Evolutionary conservation across 2,329 filamentous ascomycete species (phyloP).

Genomic region (Tolypocladium nubicola): DNA sequence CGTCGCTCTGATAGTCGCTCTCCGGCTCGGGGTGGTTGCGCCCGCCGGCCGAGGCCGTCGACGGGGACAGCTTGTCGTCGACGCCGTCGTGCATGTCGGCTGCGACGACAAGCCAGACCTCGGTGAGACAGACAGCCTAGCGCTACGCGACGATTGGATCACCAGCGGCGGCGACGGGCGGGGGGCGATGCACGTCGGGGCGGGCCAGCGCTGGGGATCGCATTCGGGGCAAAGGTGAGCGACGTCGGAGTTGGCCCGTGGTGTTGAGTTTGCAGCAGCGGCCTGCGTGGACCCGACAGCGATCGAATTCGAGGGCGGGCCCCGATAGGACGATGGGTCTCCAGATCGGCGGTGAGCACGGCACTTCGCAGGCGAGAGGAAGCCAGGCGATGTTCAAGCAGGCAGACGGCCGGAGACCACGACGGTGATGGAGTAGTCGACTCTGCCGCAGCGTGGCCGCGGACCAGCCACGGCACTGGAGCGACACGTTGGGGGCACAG

Average conservation of each 20-base stretch:
- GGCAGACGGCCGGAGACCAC: background rate
- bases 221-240: slow-evolving; percentile 7
- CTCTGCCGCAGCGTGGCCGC: background rate
- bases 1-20: slow-evolving; percentile 42
- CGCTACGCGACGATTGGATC: slow-evolving; percentile 1
- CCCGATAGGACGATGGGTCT: background rate
- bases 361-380: background rate
- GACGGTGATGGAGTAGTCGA: background rate
- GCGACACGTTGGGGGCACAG: background rate
- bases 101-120: background rate
- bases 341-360: background rate
- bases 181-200: background rate
- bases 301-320: background rate
- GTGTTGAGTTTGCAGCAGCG: background rate
- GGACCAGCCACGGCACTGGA: background rate
- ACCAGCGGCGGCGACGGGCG: slow-evolving; percentile 1
- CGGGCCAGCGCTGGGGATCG: background rate
- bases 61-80: slow-evolving; percentile 10
- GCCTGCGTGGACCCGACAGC: background rate
- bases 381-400: background rate
- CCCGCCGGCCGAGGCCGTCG: slow-evolving; percentile 16
- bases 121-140: background rate
- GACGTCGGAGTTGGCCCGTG: background rate
- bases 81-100: slow-evolving; percentile 12
- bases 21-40: slow-evolving; percentile 27